Percentiles rank a stretch among this genome's conserved stretches.
Evolutionary conservation across 805 yeast genomes (phyloP).

Genomic region (Teunomyces tritomae): DNA sequence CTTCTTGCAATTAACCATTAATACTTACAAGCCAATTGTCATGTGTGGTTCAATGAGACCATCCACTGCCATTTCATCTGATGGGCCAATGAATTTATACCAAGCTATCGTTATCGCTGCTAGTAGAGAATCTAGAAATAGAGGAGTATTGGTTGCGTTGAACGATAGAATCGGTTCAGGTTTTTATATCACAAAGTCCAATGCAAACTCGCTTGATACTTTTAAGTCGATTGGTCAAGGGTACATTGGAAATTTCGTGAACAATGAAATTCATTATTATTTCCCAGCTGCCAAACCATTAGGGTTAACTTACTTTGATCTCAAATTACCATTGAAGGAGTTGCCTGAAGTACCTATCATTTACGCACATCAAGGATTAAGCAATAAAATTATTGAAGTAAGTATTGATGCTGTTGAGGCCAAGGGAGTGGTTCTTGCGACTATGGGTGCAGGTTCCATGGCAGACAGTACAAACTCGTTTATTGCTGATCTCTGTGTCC

Average conservation of each 20-base stretch:
- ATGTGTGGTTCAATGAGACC: slow-evolving; percentile 78
- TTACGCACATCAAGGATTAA: slow-evolving; percentile 62
- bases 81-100: slow-evolving; percentile 70
- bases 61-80: slow-evolving; percentile 65
- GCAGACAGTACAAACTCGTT: slow-evolving; percentile 47
- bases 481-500: slow-evolving; percentile 28
- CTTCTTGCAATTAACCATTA: slow-evolving; percentile 51
- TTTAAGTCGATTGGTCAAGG: slow-evolving; percentile 70
- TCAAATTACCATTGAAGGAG: slow-evolving; percentile 17
- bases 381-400: slow-evolving; percentile 45
- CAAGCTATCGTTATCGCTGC: slow-evolving; percentile 69
- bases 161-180: slow-evolving; percentile 72
- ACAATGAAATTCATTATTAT: slow-evolving; percentile 61
- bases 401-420: slow-evolving; percentile 44
- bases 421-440: slow-evolving; percentile 61
- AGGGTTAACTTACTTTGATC: slow-evolving; percentile 43
- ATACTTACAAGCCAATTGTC: slow-evolving; percentile 53
- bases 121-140: slow-evolving; percentile 44
- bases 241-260: slow-evolving; percentile 66
- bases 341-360: slow-evolving; percentile 53
- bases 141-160: slow-evolving; percentile 63
- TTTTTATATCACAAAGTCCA: slow-evolving; percentile 65
- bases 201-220: slow-evolving; percentile 68
- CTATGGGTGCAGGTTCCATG: slow-evolving; percentile 71
- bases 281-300: slow-evolving; percentile 61